phyloP scores from a whole-genome alignment of 768 basidiomycete genomes.

The Termitomyces sp. region DNA sequence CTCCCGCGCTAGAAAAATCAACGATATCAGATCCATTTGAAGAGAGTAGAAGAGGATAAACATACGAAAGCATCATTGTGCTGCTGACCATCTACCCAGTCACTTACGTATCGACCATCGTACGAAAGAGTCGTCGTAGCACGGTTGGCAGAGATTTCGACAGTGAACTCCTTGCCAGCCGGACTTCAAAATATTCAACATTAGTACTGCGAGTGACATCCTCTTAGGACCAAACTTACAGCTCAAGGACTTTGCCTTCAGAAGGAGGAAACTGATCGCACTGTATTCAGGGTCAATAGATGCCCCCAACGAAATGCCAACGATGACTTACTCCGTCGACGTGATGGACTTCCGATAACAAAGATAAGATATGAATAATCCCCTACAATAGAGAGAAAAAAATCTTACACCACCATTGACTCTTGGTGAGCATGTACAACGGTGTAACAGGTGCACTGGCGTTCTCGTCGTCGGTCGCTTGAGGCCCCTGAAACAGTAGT shows the following conservation, averaged over 20 bases:
- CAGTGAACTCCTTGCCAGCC: slow-evolving; percentile 41
- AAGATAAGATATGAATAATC: background rate
- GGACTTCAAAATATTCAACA: slow-evolving; percentile 26
- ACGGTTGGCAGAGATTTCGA: slow-evolving; percentile 46
- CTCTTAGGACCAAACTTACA: slow-evolving; percentile 25
- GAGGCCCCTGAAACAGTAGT: slow-evolving; percentile 20
- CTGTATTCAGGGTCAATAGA: slow-evolving; percentile 16
- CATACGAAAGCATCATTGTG: slow-evolving; percentile 44
- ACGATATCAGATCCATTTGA: background rate
- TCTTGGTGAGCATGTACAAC: slow-evolving; percentile 34
- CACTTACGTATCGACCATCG: slow-evolving; percentile 28
- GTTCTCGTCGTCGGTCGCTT: slow-evolving; percentile 29
- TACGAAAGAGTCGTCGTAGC: slow-evolving; percentile 42
- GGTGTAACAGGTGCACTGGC: slow-evolving; percentile 33
- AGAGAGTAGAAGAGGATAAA: background rate
- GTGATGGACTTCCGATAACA: slow-evolving; percentile 26
- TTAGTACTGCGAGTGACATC: background rate
- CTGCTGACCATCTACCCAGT: slow-evolving; percentile 41
- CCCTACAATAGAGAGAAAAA: background rate
- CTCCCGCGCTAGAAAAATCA: slow-evolving; percentile 10
- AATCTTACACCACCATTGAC: slow-evolving; percentile 40
- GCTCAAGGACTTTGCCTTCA: slow-evolving; percentile 33
- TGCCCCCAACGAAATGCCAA: background rate
- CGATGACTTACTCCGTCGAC: slow-evolving; percentile 25
- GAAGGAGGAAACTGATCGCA: slow-evolving; percentile 40